These are phyloP conservation scores for Candolleomyces efflorescens DNA, from an alignment of 768 basidiomycete genomes.

Conservation along the genomic window DNA sequence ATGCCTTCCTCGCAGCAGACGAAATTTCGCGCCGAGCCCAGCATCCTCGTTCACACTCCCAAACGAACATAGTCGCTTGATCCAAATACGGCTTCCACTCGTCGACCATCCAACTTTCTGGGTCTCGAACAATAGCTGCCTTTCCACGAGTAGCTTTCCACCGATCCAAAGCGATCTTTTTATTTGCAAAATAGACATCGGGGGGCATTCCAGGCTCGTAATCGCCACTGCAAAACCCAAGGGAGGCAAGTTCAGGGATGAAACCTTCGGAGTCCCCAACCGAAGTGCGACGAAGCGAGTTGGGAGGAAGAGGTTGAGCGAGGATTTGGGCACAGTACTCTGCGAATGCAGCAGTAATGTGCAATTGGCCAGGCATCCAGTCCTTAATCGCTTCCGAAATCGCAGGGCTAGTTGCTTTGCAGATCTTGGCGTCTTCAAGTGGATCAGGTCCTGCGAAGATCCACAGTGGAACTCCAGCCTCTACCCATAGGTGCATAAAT, in stretches of 20 bases:
- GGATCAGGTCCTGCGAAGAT: background rate
- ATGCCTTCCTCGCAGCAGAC: background rate
- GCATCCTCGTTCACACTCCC: background rate
- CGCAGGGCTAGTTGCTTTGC: too few relatives aligned
- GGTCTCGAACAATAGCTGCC: background rate
- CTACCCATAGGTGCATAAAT: background rate
- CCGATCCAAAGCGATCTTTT: background rate
- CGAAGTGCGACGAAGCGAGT: background rate
- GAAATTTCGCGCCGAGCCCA: background rate
- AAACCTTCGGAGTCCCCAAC: background rate
- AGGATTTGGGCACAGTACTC: background rate
- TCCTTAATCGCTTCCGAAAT: background rate
- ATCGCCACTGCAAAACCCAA: background rate
- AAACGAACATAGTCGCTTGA: background rate
- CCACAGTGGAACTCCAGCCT: background rate
- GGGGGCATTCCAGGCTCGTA: background rate
- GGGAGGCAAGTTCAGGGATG: background rate
- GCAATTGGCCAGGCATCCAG: background rate
- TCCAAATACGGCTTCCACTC: background rate
- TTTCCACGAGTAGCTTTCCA: background rate
- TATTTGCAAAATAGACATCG: background rate
- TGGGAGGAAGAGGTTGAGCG: background rate
- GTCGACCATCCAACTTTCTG: background rate
- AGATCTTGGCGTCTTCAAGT: background rate
- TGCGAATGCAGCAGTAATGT: background rate